These are phyloP conservation scores for Chlamydomonas urium DNA, from an alignment of 139 green algal species.

Conservation along the genomic window DNA sequence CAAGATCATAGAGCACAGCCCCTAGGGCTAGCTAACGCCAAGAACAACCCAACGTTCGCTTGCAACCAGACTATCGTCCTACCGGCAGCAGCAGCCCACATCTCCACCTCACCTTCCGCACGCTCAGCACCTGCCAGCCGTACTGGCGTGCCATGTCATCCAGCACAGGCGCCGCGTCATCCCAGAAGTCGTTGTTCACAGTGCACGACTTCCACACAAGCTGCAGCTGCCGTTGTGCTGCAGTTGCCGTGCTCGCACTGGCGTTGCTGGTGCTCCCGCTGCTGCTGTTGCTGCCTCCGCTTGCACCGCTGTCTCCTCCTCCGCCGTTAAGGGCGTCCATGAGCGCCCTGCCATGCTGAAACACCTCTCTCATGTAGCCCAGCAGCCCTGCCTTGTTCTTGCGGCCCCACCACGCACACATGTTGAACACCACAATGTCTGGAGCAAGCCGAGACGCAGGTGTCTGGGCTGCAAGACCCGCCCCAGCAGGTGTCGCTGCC, in stretches of 20 bases:
- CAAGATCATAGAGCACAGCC: not conserved
- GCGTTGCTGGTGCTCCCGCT: not conserved
- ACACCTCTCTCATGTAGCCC: too few species aligned
- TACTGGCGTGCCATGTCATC: not conserved
- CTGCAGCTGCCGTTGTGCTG: not conserved
- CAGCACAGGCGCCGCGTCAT: not conserved
- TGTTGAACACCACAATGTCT: not conserved
- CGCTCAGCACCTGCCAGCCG: not conserved
- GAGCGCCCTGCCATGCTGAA: too few species aligned
- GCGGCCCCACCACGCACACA: not conserved
- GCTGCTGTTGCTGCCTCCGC: not conserved
- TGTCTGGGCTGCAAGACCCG: too few species aligned
- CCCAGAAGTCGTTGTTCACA: not conserved
- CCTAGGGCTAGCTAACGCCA: not conserved
- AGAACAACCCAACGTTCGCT: not conserved
- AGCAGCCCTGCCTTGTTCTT: not conserved
- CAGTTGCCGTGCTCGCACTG: not conserved
- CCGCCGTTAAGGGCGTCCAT: too few species aligned
- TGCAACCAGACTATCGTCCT: too few species aligned
- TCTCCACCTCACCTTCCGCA: not conserved
- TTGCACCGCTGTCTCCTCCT: not conserved
- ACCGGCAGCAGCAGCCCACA: too few species aligned
- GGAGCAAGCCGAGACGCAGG: too few species aligned
- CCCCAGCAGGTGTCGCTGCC: too few species aligned
- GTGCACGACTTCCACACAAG: slow-evolving; percentile 11